Evolutionary conservation across 2,329 filamentous ascomycete species (phyloP), one percentile per base, ranked within the genome.

Genomic region (Cladosporium cucumerinum): DNA sequence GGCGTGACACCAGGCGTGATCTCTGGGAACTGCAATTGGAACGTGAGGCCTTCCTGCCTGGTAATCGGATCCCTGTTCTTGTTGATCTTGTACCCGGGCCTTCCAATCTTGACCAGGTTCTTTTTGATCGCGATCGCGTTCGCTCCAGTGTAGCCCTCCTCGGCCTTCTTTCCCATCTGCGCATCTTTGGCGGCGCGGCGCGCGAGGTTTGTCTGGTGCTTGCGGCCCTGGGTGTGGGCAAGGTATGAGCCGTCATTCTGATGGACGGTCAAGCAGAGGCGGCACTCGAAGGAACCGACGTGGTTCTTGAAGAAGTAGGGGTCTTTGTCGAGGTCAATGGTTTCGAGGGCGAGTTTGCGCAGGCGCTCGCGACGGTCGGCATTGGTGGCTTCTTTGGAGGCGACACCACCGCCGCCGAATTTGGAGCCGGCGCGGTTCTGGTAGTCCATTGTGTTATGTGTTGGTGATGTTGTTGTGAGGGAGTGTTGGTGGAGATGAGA

Each of bases 281-380:
- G 91, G 79, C 95, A 99, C 80, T 99, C 95, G 80, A 97, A 99
- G 75, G 90, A 95, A 75, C 95, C 95, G 73, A 98, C 92, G 80
- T 99, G 94, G 84, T 99, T 99, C 79, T 96, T 96, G 89, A 99
- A 99, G 84, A 98, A 97, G 86, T 98, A 99, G 0, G 95, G 95
- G 81, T 99, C 95, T 82, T 97, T 98, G 81, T 98, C 95, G 68
- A 98, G 91, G 82, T 98, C 94, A 84, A 99, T 99, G 64, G 93
- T 96, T 82, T 99, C 95, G 75, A 99, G 91, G 65, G 95, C 95
- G 76, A 99, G 93, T 82, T 97, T 97, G 79, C 94, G 93, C 46
- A 99, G 89, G 69, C 95, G 93, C 80, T 99, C 95, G 77, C 95
- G 92, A 66, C 95, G 92, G 85, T 98, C 95, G 70, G 95, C 94